These are phyloP conservation scores for Beauveria sp. DNA, from an alignment of 2,329 filamentous ascomycete species.

Conservation along the genomic window DNA sequence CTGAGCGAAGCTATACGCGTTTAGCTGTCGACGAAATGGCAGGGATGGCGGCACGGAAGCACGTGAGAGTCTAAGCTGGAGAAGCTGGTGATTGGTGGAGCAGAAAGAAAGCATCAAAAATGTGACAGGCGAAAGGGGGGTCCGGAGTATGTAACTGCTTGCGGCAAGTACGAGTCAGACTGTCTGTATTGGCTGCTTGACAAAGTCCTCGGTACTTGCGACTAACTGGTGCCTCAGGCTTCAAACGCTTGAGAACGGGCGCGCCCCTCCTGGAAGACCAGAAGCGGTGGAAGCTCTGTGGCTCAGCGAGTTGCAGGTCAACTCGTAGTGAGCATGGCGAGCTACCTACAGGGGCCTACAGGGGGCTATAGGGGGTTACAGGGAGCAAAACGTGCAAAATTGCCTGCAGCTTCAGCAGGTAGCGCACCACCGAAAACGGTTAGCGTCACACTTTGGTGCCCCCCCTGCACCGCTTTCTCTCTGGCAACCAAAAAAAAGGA, in stretches of 20 bases:
- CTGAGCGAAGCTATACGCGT: not conserved
- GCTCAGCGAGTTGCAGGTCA: too few species aligned
- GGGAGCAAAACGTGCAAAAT: not conserved
- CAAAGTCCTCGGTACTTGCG: not conserved
- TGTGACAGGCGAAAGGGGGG: not conserved
- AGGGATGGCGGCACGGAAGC: not conserved
- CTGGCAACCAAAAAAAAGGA: slow-evolving; percentile 10
- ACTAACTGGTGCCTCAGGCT: not conserved
- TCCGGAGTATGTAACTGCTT: not conserved
- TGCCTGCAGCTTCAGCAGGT: not conserved
- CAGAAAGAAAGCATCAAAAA: not conserved
- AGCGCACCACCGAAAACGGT: not conserved
- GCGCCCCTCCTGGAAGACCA: not conserved
- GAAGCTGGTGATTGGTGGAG: not conserved
- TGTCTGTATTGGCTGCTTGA: not conserved
- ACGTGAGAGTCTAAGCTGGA: not conserved
- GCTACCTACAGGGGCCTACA: not conserved
- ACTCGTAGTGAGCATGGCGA: too few species aligned
- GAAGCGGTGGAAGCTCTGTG: not conserved
- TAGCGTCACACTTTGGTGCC: not conserved
- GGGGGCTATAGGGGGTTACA: not conserved
- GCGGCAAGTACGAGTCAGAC: not conserved
- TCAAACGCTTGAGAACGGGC: not conserved
- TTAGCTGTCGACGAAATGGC: not conserved
- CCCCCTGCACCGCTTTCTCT: slow-evolving; percentile 6